Conservation (phyloP, 805 yeast genomes). For the Blastobotrys attinorum region DNA sequence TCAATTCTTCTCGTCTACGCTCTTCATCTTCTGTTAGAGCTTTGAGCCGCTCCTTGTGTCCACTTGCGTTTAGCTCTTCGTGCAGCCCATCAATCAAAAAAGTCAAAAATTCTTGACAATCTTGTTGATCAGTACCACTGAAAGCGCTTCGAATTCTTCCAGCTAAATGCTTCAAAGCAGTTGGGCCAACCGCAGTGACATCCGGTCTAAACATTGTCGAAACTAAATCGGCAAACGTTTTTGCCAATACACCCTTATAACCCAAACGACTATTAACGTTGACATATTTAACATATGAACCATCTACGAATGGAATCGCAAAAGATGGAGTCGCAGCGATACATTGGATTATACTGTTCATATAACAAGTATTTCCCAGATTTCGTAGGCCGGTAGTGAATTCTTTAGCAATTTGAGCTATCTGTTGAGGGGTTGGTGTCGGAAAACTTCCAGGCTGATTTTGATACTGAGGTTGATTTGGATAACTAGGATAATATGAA, state of each 20-base stretch:
- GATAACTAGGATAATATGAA: slow-evolving; percentile 1
- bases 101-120: slow-evolving; percentile 74
- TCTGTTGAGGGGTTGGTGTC: slow-evolving; percentile 4
- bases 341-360: slow-evolving; percentile 88
- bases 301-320: slow-evolving; percentile 52
- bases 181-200: slow-evolving; percentile 48
- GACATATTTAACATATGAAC: slow-evolving; percentile 56
- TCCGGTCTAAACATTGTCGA: slow-evolving; percentile 44
- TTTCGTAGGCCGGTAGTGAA: slow-evolving; percentile 68
- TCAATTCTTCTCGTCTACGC: slow-evolving; percentile 56
- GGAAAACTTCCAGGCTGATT: slow-evolving; percentile 6
- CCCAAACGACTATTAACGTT: slow-evolving; percentile 71
- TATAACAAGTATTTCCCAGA: slow-evolving; percentile 86
- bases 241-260: slow-evolving; percentile 70
- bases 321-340: slow-evolving; percentile 59
- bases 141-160: slow-evolving; percentile 63
- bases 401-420: slow-evolving; percentile 17
- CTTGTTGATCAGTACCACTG: slow-evolving; percentile 68
- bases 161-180: slow-evolving; percentile 54
- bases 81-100: slow-evolving; percentile 69
- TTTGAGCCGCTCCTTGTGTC: slow-evolving; percentile 43
- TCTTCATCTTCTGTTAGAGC: slow-evolving; percentile 71
- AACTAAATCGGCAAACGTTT: slow-evolving; percentile 54
- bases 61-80: slow-evolving; percentile 71
- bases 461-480: not conserved